A percentile compares a stretch with the other conserved stretches of the same genome.
Conservation (phyloP, 768 basidiomycete genomes). For the Mycena albidolilacea region DNA sequence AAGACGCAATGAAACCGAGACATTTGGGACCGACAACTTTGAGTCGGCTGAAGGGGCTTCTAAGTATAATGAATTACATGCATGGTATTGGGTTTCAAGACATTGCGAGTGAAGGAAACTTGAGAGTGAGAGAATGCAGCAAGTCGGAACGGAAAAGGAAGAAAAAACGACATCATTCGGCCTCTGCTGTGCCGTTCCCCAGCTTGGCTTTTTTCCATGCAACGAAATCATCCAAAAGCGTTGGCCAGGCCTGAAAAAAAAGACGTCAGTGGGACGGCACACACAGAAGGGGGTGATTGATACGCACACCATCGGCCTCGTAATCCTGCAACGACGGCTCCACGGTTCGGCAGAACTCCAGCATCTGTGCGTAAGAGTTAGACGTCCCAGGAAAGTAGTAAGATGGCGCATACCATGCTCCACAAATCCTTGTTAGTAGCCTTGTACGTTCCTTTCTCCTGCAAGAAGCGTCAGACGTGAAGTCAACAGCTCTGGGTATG, state of each 20-base stretch:
- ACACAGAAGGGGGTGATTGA: constrained; percentile 3
- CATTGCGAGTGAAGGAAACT: constrained; percentile 21
- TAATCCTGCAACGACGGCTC: constrained; percentile 74
- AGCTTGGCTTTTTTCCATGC: constrained; percentile 66
- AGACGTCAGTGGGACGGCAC: constrained; percentile 12
- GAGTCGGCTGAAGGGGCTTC: neutral
- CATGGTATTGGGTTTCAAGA: constrained; percentile 8
- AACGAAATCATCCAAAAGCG: constrained; percentile 85
- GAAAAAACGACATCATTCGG: constrained; percentile 23
- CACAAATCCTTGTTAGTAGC: constrained; percentile 89
- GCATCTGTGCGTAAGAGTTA: constrained; percentile 62
- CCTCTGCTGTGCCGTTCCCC: constrained; percentile 32
- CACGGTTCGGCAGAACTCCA: constrained; percentile 81
- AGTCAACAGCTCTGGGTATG: neutral
- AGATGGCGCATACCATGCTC: constrained; percentile 74
- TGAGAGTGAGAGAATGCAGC: constrained; percentile 19
- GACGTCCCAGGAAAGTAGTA: neutral
- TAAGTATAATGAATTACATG: constrained; percentile 17
- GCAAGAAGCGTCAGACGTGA: constrained; percentile 43
- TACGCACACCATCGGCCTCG: constrained; percentile 81
- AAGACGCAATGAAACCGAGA: too few species aligned
- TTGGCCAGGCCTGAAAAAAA: constrained; percentile 80
- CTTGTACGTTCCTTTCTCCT: constrained; percentile 75
- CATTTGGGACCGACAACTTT: too few species aligned
- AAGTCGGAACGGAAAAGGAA: neutral